Conservation (phyloP, 345 rosid genomes). For the Eucalyptus polybractea region DNA sequence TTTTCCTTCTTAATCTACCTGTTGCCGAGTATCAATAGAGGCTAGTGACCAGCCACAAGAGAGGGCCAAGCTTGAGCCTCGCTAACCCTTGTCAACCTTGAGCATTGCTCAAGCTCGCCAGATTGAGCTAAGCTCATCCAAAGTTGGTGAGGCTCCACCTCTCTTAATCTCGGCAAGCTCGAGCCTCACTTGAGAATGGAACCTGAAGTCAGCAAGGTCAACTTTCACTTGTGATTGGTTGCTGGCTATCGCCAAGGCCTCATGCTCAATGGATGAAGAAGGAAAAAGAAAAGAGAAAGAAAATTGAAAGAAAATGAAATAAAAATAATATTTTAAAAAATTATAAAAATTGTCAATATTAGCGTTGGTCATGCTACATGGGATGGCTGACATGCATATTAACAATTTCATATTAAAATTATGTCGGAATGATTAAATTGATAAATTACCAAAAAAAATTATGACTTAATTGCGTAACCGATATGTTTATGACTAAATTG, state of each 20-base stretch:
- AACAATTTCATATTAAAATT: no score
- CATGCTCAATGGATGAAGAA: not conserved
- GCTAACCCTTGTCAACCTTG: not conserved
- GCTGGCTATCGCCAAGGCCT: not conserved
- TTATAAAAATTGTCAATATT: no score
- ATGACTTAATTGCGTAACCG: not conserved
- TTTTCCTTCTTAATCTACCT: not conserved
- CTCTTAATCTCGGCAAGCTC: not conserved
- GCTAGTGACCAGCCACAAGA: not conserved
- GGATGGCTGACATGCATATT: accelerated
- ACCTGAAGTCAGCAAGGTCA: not conserved
- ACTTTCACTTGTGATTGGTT: not conserved
- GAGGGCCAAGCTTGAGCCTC: not conserved
- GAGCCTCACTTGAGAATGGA: not conserved
- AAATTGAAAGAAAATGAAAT: no score
- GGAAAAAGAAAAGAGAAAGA: not conserved
- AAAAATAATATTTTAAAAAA: no score
- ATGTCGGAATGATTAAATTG: no score
- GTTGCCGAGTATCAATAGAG: not conserved
- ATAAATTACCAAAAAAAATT: not conserved
- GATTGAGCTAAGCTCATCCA: not conserved
- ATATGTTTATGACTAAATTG: not conserved
- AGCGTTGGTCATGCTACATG: no score
- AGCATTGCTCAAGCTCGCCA: not conserved
- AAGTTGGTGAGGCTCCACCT: not conserved